Conservation (phyloP, 306 rosid genomes). For the Dicorynia guianensis region DNA sequence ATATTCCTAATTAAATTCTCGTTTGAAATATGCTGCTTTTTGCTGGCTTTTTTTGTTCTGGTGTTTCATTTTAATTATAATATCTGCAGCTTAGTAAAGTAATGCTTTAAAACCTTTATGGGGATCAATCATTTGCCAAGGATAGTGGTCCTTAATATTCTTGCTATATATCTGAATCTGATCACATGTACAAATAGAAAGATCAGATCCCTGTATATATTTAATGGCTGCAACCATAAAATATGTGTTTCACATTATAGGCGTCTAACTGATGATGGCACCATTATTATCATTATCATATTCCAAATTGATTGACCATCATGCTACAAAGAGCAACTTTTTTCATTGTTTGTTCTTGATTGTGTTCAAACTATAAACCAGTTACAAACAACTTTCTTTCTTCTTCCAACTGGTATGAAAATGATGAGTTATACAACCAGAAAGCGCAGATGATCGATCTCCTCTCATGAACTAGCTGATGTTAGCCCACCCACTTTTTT, state of each 20-base stretch:
- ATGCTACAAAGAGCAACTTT: neutral
- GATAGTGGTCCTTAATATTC: neutral
- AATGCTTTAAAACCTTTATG: neutral
- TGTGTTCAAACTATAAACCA: neutral
- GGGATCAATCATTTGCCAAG: neutral
- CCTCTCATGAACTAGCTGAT: no score
- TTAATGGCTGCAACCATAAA: neutral
- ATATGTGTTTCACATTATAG: constrained; percentile 7
- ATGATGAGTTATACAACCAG: no score
- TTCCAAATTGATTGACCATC: neutral
- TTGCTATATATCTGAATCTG: constrained; percentile 5
- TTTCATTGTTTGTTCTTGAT: neutral
- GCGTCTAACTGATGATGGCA: neutral
- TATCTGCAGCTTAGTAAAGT: neutral
- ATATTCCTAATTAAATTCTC: neutral
- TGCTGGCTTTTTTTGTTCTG: no score
- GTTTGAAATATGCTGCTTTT: no score
- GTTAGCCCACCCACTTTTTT: no score
- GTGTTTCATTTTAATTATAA: neutral
- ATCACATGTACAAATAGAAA: constrained; percentile 28
- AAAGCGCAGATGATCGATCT: no score
- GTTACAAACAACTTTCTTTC: neutral
- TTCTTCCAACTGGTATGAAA: no score
- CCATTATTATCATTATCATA: neutral
- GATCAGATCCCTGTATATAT: neutral